phyloP scores from a whole-genome alignment of 768 basidiomycete genomes.

The Termitomyces sp. region DNA sequence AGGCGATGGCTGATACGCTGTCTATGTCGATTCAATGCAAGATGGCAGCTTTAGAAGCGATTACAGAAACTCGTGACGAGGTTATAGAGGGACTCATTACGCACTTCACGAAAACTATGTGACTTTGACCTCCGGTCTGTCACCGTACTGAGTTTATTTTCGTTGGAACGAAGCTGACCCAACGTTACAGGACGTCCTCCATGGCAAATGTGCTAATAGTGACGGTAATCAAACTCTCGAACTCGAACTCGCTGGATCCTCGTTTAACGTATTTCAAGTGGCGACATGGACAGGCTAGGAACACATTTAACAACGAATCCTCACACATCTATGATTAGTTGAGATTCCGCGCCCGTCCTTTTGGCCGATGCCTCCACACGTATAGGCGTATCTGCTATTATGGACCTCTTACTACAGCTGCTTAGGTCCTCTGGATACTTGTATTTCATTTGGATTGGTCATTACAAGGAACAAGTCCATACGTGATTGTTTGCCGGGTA shows the following conservation, averaged over 20 bases:
- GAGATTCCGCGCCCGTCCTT: not conserved
- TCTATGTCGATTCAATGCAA: constrained; percentile 36
- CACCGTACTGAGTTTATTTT: not conserved
- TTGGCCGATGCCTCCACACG: not conserved
- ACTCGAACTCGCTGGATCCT: not conserved
- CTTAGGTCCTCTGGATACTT: not conserved
- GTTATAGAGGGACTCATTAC: constrained; percentile 32
- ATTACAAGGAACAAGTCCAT: not conserved
- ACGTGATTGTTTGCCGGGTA: not conserved
- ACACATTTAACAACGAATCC: not conserved
- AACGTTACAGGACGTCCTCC: not conserved
- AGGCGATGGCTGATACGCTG: constrained; percentile 26
- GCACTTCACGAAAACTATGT: constrained; percentile 27
- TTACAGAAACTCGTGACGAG: constrained; percentile 32
- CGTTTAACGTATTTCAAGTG: not conserved
- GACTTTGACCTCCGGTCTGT: not conserved
- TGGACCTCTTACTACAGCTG: not conserved
- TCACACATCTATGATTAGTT: not conserved
- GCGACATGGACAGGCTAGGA: not conserved
- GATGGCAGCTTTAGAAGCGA: constrained; percentile 38
- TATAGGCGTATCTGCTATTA: not conserved
- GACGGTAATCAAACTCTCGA: not conserved
- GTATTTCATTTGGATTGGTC: not conserved
- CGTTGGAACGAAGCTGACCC: not conserved
- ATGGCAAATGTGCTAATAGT: not conserved